These are phyloP conservation scores for Isabelozyma gotoi DNA, from an alignment of 805 yeast genomes.

Conservation along the genomic window DNA sequence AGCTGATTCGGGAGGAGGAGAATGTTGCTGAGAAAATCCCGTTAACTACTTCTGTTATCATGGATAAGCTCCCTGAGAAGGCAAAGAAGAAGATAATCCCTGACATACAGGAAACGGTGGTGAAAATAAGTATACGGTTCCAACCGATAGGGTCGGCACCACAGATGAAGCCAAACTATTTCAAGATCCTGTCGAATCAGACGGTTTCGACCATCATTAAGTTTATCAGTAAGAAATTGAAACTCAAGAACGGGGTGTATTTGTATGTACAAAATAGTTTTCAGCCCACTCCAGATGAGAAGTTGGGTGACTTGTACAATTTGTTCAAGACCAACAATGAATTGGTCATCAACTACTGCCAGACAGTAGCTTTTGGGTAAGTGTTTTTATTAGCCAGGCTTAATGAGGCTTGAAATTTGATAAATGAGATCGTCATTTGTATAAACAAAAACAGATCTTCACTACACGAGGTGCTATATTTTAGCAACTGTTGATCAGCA, in stretches of 20 bases:
- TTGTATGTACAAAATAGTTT: conserved; percentile 41
- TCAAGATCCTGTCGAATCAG: conserved; percentile 48
- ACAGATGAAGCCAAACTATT: conserved; percentile 48
- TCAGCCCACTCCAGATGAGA: conserved; percentile 42
- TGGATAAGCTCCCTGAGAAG: background rate
- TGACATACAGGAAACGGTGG: conserved; percentile 2
- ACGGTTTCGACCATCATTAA: conserved; percentile 45
- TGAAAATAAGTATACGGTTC: conserved; percentile 50
- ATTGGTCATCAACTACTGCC: conserved; percentile 39
- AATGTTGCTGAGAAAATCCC: conserved; percentile 14
- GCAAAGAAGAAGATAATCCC: background rate
- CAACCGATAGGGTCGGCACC: conserved; percentile 62
- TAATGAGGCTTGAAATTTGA: too few species aligned
- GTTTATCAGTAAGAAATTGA: conserved; percentile 44
- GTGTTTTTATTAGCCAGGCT: too few species aligned
- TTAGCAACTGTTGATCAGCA: too few species aligned
- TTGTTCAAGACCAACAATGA: conserved; percentile 33
- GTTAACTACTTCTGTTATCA: conserved; percentile 13
- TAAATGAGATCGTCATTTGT: too few species aligned
- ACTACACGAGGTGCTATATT: too few species aligned
- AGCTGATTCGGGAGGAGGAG: conserved; percentile 5
- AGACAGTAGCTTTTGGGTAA: conserved; percentile 40
- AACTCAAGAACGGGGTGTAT: conserved; percentile 17
- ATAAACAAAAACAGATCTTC: too few species aligned
- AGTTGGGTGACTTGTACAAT: conserved; percentile 28